Conservation (phyloP, 768 basidiomycete species). For the Termitomyces sp. region DNA sequence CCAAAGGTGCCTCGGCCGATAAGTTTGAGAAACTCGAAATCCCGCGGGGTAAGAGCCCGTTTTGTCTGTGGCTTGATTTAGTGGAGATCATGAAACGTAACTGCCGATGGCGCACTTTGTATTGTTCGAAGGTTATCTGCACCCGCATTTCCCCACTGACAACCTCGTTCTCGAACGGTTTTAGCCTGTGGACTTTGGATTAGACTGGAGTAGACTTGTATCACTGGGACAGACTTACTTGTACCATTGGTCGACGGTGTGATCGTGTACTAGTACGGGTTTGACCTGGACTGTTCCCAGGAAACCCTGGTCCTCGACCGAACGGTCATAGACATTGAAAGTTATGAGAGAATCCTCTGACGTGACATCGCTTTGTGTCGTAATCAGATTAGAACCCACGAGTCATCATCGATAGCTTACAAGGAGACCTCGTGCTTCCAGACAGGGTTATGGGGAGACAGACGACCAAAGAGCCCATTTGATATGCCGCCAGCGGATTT, state of each 20-base stretch:
- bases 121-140: slow-evolving; percentile 90
- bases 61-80: slow-evolving; percentile 52
- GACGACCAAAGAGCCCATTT: slow-evolving; percentile 55
- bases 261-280: slow-evolving; percentile 87
- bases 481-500: slow-evolving; percentile 28
- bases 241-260: slow-evolving; percentile 96
- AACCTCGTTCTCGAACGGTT: slow-evolving; percentile 71
- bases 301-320: slow-evolving; percentile 81
- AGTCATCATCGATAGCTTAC: slow-evolving; percentile 52
- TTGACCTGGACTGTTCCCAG: slow-evolving; percentile 90
- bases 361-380: slow-evolving; percentile 78
- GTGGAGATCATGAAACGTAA: slow-evolving; percentile 9
- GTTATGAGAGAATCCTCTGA: slow-evolving; percentile 80
- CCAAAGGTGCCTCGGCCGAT: slow-evolving; percentile 99
- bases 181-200: slow-evolving; percentile 46
- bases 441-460: slow-evolving; percentile 83
- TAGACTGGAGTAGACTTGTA: slow-evolving; percentile 10
- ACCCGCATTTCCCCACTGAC: slow-evolving; percentile 93
- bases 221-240: slow-evolving; percentile 51
- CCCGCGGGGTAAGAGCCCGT: slow-evolving; percentile 85
- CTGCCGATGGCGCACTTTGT: slow-evolving; percentile 57
- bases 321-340: slow-evolving; percentile 89
- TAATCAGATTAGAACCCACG: slow-evolving; percentile 12
- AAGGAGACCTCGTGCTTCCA: slow-evolving; percentile 99
- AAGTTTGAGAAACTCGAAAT: slow-evolving; percentile 98